Evolutionary conservation across 495 filamentous ascomycete genomes (phyloP).

Genomic region (Penicillium parvum): DNA sequence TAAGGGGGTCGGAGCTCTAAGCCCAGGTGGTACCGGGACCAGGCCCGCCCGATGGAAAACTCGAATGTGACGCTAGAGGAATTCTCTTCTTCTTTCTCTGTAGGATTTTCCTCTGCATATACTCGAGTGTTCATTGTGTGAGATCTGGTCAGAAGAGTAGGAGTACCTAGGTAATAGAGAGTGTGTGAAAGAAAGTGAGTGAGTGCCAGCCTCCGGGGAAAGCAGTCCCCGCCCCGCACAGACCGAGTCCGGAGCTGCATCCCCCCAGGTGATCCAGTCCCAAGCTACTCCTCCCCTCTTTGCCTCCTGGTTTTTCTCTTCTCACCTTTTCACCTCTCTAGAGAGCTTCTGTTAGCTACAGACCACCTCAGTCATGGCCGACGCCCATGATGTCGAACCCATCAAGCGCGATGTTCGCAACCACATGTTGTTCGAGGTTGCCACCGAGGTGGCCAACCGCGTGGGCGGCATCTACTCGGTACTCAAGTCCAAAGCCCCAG

Average conservation of each 20-base stretch:
- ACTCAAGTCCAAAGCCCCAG: slow-evolving; percentile 96
- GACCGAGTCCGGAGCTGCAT: slow-evolving; percentile 24
- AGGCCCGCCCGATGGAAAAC: slow-evolving; percentile 11
- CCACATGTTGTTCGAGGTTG: slow-evolving; percentile 88
- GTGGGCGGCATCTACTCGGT: slow-evolving; percentile 99
- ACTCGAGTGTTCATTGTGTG: not conserved
- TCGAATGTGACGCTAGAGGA: not conserved
- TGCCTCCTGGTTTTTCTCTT: slow-evolving; percentile 5
- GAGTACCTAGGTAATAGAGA: too few relatives aligned
- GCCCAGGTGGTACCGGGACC: slow-evolving; percentile 5
- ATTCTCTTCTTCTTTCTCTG: not conserved
- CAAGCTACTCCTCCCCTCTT: slow-evolving; percentile 5
- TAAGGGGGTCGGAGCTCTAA: not conserved
- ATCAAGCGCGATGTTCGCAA: slow-evolving; percentile 65
- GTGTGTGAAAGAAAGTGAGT: too few relatives aligned
- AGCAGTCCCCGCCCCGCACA: slow-evolving; percentile 21
- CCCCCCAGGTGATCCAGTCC: slow-evolving; percentile 2
- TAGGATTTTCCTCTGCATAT: not conserved
- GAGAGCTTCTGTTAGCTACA: not conserved
- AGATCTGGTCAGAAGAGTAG: not conserved
- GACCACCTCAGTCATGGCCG: slow-evolving; percentile 21
- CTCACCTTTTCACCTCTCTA: not conserved
- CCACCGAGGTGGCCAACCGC: slow-evolving; percentile 95
- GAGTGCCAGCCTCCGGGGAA: slow-evolving; percentile 7
- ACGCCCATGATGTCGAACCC: slow-evolving; percentile 35